Base-by-base conservation (phyloP, 805 yeast species). In the Candida railenensis region DNA sequence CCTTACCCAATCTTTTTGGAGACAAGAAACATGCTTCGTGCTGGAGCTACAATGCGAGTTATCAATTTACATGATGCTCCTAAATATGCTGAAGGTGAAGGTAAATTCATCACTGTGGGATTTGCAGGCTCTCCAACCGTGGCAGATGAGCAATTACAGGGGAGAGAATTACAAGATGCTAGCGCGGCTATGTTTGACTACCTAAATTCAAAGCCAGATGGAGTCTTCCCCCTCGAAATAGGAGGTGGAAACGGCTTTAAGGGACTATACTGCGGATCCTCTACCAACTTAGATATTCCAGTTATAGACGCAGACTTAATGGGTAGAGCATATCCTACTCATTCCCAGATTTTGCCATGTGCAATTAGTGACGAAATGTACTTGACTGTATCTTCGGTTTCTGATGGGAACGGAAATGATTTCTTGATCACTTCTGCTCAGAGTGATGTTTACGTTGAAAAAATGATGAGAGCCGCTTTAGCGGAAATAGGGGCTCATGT, bases 311-410 rank as follows among this genome's bases (percentile, higher is more conserved):
- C 64, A 22, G 80, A 75, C 49, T 52, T 72, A 40, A 75, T 74
- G 80, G 80, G 80, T 4, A 60, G 80, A 52, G 80, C 79, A 11
- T 70, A 72, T 53, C 77, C 78, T 9, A 71, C 75, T 1, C 64
- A 59, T 33, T 69, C 67, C 61, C 78, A 74, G 53, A 67, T 69
- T 3, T 48, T 58, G 22, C 71, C 78, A 4, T 58, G 58, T 20
- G 66, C 59, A 3, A 45, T 37, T 15, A 45, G 44, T 15, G 55
- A 56, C 49, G 45, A 42, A 12, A 38, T 59, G 22, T 63, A 53
- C 48, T 61, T 58, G 28, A 53, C 64, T 4, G 53, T 60, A 11
- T 56, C 63, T 43, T 57, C 57, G 18, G 54, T 62, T 41, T 53
- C 68, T 33, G 61, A 66, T 53, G 78, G 78, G 37, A 73, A 73